phyloP scores from a whole-genome alignment of 2,329 filamentous ascomycete species.

The Nemania sp. region DNA sequence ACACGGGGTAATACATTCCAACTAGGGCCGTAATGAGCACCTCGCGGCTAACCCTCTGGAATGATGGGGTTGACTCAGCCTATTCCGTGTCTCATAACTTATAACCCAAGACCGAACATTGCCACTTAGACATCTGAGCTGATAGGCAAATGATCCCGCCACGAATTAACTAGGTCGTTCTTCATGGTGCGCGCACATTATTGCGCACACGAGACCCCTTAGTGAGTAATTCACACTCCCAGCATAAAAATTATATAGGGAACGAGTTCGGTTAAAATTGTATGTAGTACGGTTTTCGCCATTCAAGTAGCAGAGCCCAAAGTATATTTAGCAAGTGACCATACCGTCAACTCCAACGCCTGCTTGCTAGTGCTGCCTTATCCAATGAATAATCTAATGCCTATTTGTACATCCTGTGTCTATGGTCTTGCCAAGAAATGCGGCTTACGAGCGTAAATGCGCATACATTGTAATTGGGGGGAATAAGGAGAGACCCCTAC shows the following conservation, averaged over 20 bases:
- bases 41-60: constrained; percentile 32
- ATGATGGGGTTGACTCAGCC: constrained; percentile 29
- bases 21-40: neutral
- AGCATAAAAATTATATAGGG: neutral
- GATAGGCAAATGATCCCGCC: neutral
- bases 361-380: constrained; percentile 38
- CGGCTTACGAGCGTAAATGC: constrained; percentile 5
- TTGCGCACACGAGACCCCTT: neutral
- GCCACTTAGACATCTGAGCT: neutral
- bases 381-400: constrained; percentile 36
- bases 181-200: neutral
- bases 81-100: neutral
- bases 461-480: constrained; percentile 15
- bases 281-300: constrained; percentile 1
- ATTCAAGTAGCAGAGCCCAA: neutral
- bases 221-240: neutral
- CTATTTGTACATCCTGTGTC: constrained; percentile 15
- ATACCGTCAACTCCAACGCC: constrained; percentile 39
- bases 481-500: neutral
- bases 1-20: constrained; percentile 32
- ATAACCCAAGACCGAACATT: neutral
- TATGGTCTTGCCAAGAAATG: neutral
- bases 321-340: constrained; percentile 11
- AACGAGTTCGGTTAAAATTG: constrained; percentile 8
- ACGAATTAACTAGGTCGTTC: neutral